Conservation (phyloP, 2,329 filamentous ascomycete species). For the Talaromyces verruculosus region DNA sequence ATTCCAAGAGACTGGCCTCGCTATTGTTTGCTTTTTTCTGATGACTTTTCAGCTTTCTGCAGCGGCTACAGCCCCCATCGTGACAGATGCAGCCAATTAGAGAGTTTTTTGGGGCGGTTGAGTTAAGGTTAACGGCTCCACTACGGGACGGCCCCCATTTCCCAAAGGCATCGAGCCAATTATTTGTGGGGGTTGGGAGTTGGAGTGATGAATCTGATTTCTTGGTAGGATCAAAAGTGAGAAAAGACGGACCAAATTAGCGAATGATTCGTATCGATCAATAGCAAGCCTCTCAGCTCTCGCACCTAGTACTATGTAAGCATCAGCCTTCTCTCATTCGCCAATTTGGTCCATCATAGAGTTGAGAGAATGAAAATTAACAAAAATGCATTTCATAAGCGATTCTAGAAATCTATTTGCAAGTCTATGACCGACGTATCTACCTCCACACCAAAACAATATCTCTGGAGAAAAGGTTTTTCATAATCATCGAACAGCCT, state of each 20-base stretch:
- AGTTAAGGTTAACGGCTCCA: constrained; percentile 3
- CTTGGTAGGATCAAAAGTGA: neutral
- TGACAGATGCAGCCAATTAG: neutral
- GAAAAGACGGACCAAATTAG: too few species aligned
- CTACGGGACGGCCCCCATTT: constrained; percentile 1
- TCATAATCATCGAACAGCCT: constrained; percentile 22
- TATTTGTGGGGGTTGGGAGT: neutral
- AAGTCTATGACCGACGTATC: neutral
- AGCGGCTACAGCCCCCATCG: neutral
- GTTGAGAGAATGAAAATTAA: neutral
- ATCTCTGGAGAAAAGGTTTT: too few species aligned
- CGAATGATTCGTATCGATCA: too few species aligned
- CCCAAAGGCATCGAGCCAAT: neutral
- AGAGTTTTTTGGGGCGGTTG: neutral
- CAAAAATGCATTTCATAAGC: neutral
- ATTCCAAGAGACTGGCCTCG: neutral
- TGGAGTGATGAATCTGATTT: neutral
- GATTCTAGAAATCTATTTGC: neutral
- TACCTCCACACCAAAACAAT: neutral
- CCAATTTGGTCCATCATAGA: neutral
- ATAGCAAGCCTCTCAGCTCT: too few species aligned
- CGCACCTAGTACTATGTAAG: too few species aligned
- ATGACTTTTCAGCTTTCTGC: neutral
- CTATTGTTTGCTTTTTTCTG: neutral
- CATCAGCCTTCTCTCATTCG: too few species aligned